Percentiles rank a stretch among this genome's conserved stretches.
phyloP scores from a whole-genome alignment of 2,329 filamentous ascomycete genomes.

The Trichoderma afroharzianum region DNA sequence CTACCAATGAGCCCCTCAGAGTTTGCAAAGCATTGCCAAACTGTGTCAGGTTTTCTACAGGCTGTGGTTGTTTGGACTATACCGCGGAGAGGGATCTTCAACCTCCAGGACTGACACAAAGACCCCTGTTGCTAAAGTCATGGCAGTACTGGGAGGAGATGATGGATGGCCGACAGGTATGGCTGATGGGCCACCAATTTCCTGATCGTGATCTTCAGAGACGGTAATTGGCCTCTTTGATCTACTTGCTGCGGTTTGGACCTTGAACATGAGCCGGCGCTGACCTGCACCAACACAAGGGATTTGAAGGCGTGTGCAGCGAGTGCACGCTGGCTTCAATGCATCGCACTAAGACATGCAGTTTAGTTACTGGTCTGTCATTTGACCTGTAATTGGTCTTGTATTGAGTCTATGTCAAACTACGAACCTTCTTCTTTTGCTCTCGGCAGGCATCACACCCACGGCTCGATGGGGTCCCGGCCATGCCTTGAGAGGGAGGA shows the following conservation, averaged over 20 bases:
- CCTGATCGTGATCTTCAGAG: background rate
- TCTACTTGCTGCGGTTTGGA: background rate
- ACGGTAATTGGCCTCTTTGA: background rate
- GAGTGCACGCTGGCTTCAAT: background rate
- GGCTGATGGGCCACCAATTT: background rate
- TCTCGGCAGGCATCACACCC: background rate
- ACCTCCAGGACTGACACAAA: background rate
- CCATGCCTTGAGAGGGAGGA: background rate
- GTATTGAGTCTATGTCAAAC: background rate
- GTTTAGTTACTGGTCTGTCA: background rate
- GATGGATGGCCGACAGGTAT: background rate
- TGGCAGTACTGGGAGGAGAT: background rate
- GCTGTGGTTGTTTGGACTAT: background rate
- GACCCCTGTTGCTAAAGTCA: background rate
- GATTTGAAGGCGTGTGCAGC: background rate
- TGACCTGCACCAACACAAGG: background rate
- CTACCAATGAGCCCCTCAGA: background rate
- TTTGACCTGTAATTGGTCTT: background rate
- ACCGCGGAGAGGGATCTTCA: background rate
- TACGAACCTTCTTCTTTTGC: background rate
- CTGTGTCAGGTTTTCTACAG: background rate
- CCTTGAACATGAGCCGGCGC: background rate
- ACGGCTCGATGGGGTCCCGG: background rate
- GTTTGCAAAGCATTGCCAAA: background rate
- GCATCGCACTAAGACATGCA: background rate